Percentiles rank a stretch among this genome's conserved stretches.
phyloP scores from a whole-genome alignment of 371 early-diverging fungal species.

The Zychaea mexicana region DNA sequence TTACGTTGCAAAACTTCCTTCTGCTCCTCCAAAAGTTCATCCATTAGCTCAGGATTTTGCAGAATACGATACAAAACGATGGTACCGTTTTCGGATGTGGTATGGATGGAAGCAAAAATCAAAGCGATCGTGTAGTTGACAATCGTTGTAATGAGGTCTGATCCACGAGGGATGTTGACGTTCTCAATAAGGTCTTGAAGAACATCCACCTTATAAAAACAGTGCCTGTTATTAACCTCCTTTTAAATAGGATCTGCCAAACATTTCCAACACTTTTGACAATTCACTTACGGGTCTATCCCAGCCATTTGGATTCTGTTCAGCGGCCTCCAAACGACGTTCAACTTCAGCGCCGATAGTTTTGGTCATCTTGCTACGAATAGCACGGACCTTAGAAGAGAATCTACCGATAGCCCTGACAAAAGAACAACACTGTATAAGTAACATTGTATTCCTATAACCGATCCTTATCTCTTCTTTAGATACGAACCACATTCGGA shows the following conservation, averaged over 20 bases:
- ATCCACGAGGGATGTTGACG: background rate
- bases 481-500: slow-evolving; percentile 21
- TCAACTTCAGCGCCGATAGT: slow-evolving; percentile 9
- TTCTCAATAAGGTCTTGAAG: background rate
- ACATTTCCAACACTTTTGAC: too few species aligned
- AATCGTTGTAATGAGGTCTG: background rate
- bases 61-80: slow-evolving; percentile 44
- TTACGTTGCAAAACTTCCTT: slow-evolving; percentile 26
- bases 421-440: background rate
- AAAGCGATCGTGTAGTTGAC: slow-evolving; percentile 23
- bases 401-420: slow-evolving; percentile 12
- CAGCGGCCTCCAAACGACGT: background rate
- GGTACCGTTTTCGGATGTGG: slow-evolving; percentile 36
- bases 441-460: background rate
- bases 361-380: background rate
- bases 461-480: background rate
- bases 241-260: too few species aligned
- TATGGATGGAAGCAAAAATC: slow-evolving; percentile 46
- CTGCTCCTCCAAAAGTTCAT: slow-evolving; percentile 49
- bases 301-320: slow-evolving; percentile 5
- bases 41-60: slow-evolving; percentile 38
- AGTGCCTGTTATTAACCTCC: too few species aligned
- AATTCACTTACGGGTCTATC: slow-evolving; percentile 16
- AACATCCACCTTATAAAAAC: background rate
- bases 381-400: background rate